Conservation (phyloP, 73 alveolate species). For the Paramecium pentaurelia region DNA sequence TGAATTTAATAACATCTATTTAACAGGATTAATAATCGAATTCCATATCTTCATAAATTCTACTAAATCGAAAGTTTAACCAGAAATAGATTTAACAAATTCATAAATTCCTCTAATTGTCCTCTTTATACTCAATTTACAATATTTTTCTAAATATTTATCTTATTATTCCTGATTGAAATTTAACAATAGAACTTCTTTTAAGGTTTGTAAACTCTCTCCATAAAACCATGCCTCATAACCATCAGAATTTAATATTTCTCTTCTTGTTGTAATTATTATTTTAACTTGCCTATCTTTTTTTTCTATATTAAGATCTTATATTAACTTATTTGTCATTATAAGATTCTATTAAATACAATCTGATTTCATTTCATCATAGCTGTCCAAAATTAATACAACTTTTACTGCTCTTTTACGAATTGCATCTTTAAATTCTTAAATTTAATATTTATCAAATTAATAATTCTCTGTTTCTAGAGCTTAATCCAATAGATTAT, state of each 20-base stretch:
- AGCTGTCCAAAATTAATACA: background rate
- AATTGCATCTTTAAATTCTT: background rate
- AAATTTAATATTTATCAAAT: background rate
- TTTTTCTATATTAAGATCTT: background rate
- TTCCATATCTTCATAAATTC: background rate
- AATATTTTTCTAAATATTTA: background rate
- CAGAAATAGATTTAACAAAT: background rate
- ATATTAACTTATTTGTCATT: background rate
- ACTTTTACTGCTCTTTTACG: background rate
- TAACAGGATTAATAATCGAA: background rate
- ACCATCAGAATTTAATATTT: background rate
- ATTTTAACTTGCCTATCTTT: background rate
- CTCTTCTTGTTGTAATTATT: background rate
- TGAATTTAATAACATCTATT: background rate
- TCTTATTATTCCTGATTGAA: background rate
- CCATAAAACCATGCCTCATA: background rate
- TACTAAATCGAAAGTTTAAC: background rate
- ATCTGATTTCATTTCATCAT: background rate
- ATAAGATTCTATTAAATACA: background rate
- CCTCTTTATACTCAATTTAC: background rate
- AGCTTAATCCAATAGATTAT: background rate
- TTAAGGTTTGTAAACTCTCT: background rate
- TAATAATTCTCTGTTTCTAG: background rate
- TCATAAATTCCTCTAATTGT: background rate
- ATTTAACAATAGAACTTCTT: background rate